Evolutionary conservation across 495 filamentous ascomycete species (phyloP).

Genomic region (Penicillium silybi): DNA sequence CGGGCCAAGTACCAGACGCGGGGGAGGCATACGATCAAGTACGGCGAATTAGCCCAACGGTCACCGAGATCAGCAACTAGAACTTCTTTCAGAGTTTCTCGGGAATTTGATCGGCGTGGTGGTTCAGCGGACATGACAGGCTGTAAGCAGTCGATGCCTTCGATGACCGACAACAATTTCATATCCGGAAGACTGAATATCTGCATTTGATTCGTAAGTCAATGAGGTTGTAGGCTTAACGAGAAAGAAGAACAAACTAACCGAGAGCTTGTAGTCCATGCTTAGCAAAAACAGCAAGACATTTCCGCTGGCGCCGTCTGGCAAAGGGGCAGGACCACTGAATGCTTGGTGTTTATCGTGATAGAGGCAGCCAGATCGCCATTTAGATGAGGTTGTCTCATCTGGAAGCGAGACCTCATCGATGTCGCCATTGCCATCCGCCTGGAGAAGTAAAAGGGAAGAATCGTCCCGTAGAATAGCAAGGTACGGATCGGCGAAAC

Average conservation of each 20-base stretch:
- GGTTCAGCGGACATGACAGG: constrained; percentile 70
- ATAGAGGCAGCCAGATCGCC: constrained; percentile 79
- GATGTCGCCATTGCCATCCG: constrained; percentile 75
- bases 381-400: constrained; percentile 55
- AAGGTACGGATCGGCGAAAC: constrained; percentile 84
- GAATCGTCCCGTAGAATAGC: constrained; percentile 78
- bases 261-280: constrained; percentile 65
- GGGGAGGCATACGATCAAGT: constrained; percentile 64
- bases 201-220: constrained; percentile 12
- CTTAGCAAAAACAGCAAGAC: constrained; percentile 73
- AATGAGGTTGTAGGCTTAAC: neutral
- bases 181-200: constrained; percentile 41
- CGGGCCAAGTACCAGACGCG: neutral
- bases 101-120: constrained; percentile 62
- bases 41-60: constrained; percentile 60
- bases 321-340: constrained; percentile 27
- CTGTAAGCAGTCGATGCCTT: constrained; percentile 73
- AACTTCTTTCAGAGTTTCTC: constrained; percentile 70
- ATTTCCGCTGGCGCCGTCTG: constrained; percentile 42
- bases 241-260: constrained; percentile 35
- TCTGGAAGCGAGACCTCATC: constrained; percentile 71
- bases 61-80: constrained; percentile 84
- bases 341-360: constrained; percentile 59
- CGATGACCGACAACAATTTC: constrained; percentile 36
- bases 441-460: constrained; percentile 68